Base-by-base conservation (phyloP, 2,329 filamentous ascomycete species). In the Alternaria hordeiaustralica region DNA sequence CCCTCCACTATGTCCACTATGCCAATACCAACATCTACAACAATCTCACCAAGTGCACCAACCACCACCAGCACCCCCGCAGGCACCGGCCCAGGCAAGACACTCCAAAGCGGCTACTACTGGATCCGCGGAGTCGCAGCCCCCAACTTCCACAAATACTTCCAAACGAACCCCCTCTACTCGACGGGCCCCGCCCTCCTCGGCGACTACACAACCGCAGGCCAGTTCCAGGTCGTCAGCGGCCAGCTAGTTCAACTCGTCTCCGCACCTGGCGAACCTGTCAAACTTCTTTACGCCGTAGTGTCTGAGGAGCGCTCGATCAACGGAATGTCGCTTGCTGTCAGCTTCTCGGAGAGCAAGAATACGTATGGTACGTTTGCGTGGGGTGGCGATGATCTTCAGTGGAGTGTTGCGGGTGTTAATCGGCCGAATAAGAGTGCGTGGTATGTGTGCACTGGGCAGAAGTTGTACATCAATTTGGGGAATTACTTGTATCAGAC, bases 401-500 rank as follows among this genome's bases (percentile, higher is more conserved):
- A 84, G 11, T 89, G 87, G 87, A 82, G 76, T 57, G 81, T 80
- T 13, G 72, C 82, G 2, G 82, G 81, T 23, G 76, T 89, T 33
- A 77, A 79, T 53, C 75, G 87, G 36, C 87, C 86, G 55, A 89
- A 89, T 71, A 71, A 82, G 47, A 85, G 83, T 20, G 87, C 87
- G 1, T 89, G 87, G 86, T 83, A 88, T 66, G 87, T 89, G 56
- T 89, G 87, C 65, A 79, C 78, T 49, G 79, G 80, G 6, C 83
- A 87, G 76, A 71, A 75, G 55, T 67, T 89, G 65, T 88, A 85
- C 70, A 83, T 89, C 70, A 89, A 89, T 70, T 82, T 88, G 58
- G 87, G 88, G 0, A 85, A 85, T 13, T 89, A 89, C 71, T 78
- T 78, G 25, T 89, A 88, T 71, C 78, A 85, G 76, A 89, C 87